Conservation (phyloP, 768 basidiomycete species). For the Pulveroboletus sp. region DNA sequence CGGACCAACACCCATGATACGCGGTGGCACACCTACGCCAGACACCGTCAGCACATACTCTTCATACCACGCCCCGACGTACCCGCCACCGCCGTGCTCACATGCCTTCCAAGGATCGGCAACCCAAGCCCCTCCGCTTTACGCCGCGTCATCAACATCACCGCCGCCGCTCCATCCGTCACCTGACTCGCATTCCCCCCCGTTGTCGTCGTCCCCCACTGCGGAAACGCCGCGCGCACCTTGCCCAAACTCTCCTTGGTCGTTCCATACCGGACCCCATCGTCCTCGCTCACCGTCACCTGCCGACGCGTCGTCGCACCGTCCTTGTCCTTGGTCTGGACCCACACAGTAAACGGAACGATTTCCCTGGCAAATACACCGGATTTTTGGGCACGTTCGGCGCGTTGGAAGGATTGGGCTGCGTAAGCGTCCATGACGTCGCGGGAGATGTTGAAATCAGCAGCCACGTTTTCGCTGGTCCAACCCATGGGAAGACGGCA, state of each 20-base stretch:
- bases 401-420: slow-evolving; percentile 73
- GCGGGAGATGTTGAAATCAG: slow-evolving; percentile 67
- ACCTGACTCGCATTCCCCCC: slow-evolving; percentile 87
- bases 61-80: slow-evolving; percentile 7
- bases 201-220: slow-evolving; percentile 78
- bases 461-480: slow-evolving; percentile 85
- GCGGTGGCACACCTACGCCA: slow-evolving; percentile 61
- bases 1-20: slow-evolving; percentile 89
- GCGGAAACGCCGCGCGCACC: slow-evolving; percentile 75
- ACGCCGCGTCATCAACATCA: slow-evolving; percentile 74
- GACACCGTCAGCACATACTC: not conserved
- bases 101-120: slow-evolving; percentile 71
- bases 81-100: slow-evolving; percentile 72
- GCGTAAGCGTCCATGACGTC: slow-evolving; percentile 77
- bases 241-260: slow-evolving; percentile 62
- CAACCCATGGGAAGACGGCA: slow-evolving; percentile 80
- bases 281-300: slow-evolving; percentile 65
- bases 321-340: slow-evolving; percentile 63
- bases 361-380: slow-evolving; percentile 71
- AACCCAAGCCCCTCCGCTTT: slow-evolving; percentile 78
- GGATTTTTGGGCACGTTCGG: slow-evolving; percentile 67
- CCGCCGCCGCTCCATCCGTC: slow-evolving; percentile 81
- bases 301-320: slow-evolving; percentile 41
- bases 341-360: slow-evolving; percentile 68
- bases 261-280: slow-evolving; percentile 75